These are phyloP conservation scores for Alternaria alternata DNA, from an alignment of 2,329 filamentous ascomycete genomes.

Conservation along the genomic window DNA sequence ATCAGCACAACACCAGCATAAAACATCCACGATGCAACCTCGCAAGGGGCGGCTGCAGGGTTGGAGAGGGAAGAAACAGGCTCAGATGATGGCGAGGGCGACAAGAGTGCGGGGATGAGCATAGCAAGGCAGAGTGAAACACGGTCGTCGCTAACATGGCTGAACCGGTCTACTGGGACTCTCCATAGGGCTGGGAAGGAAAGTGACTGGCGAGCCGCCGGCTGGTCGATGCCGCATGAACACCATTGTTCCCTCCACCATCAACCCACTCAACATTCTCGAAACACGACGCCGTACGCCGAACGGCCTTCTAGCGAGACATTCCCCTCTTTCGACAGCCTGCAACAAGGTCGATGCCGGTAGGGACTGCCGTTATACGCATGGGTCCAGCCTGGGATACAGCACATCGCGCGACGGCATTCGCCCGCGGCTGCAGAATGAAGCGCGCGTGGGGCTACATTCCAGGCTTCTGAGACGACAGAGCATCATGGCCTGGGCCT, in stretches of 20 bases:
- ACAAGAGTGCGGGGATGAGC: constrained; percentile 27
- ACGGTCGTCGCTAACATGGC: constrained; percentile 32
- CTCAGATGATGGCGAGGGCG: constrained; percentile 22
- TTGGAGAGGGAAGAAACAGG: constrained; percentile 13
- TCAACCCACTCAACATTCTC: background rate
- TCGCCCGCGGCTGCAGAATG: constrained; percentile 6
- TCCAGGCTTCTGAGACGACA: constrained; percentile 11
- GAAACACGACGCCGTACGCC: constrained; percentile 7
- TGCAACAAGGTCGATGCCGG: constrained; percentile 6
- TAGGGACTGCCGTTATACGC: constrained; percentile 1
- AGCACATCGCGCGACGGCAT: constrained; percentile 13
- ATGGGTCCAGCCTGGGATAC: constrained; percentile 9
- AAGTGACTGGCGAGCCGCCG: constrained; percentile 16
- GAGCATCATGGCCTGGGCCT: constrained; percentile 9
- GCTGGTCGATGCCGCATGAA: constrained; percentile 19
- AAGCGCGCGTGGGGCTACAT: constrained; percentile 13
- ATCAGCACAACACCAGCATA: constrained; percentile 12
- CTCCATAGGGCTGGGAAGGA: constrained; percentile 28
- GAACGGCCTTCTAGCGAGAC: constrained; percentile 9
- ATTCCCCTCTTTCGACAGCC: constrained; percentile 3
- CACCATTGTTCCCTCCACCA: constrained; percentile 9
- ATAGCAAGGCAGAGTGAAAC: constrained; percentile 29
- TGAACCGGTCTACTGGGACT: constrained; percentile 29
- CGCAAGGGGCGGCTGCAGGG: constrained; percentile 12
- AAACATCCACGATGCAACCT: constrained; percentile 18